These are phyloP conservation scores for Arabidopsis suecica DNA, from an alignment of 345 rosid species.

Conservation along the genomic window DNA sequence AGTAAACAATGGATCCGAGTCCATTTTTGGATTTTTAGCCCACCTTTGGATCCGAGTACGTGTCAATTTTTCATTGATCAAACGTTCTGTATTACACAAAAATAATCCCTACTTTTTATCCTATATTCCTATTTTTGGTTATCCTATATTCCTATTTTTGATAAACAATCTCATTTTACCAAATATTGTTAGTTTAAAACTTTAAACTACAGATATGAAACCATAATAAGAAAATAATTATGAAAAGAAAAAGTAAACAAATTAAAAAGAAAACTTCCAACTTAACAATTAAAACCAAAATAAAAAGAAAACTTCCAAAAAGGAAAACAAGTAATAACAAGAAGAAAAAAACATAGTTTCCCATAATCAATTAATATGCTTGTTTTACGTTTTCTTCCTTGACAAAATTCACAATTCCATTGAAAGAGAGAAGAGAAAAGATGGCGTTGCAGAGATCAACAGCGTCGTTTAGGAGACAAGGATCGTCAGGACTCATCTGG, in stretches of 20 bases:
- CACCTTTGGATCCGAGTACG: too few species aligned
- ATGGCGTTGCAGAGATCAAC: conserved; percentile 67
- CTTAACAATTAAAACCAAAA: background rate
- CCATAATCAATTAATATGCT: background rate
- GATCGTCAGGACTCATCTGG: conserved; percentile 88
- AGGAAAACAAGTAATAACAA: background rate
- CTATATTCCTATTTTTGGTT: background rate
- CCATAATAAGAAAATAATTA: conserved; percentile 6
- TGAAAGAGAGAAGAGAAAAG: conserved; percentile 16
- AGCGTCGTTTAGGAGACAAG: conserved; percentile 84
- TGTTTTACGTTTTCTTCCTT: conserved; percentile 11
- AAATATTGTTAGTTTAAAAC: background rate
- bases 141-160: conserved; percentile 28
- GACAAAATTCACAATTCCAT: conserved; percentile 27
- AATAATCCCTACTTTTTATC: too few species aligned
- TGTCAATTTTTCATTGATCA: too few species aligned
- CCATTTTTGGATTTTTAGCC: too few species aligned
- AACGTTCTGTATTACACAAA: too few species aligned
- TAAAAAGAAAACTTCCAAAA: background rate
- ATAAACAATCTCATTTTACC: conserved; percentile 4
- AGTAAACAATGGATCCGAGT: too few species aligned
- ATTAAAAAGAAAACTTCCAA: background rate
- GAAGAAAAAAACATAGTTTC: background rate
- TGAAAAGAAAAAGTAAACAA: background rate
- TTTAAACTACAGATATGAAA: conserved; percentile 10